Conservation (phyloP, 192 early-diverging fungal species). For the Linnemannia elongata region DNA sequence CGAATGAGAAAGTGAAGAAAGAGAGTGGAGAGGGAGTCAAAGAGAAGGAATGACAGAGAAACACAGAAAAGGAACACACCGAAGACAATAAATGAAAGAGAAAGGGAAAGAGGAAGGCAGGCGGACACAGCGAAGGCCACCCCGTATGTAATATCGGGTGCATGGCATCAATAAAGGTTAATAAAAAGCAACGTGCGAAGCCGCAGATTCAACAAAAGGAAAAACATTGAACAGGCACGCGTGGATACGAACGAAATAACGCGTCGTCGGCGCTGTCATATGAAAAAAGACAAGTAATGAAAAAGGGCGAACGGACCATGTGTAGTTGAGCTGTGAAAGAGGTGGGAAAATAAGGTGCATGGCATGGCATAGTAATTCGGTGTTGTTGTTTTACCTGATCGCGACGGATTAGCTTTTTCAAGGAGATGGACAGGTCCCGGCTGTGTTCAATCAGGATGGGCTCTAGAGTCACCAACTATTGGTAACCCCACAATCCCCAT, state of each 20-base stretch:
- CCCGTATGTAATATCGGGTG: constrained; percentile 5
- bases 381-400: constrained; percentile 38
- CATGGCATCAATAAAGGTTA: constrained; percentile 1
- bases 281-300: background rate
- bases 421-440: constrained; percentile 30
- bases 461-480: constrained; percentile 42
- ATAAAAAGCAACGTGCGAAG: constrained; percentile 5
- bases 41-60: background rate
- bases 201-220: background rate
- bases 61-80: background rate
- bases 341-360: background rate
- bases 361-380: background rate
- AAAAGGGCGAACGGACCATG: background rate
- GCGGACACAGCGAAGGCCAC: background rate
- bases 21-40: background rate
- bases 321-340: background rate
- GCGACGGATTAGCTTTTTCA: constrained; percentile 46
- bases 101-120: background rate
- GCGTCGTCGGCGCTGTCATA: background rate
- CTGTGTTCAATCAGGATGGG: constrained; percentile 42
- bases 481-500: background rate
- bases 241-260: background rate
- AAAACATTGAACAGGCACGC: background rate
- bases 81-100: background rate
- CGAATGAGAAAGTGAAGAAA: background rate